A percentile compares a stretch with the other conserved stretches of the same genome.
phyloP scores from a whole-genome alignment of 2,329 filamentous ascomycete genomes.

The Sphaerostilbella broomeana region DNA sequence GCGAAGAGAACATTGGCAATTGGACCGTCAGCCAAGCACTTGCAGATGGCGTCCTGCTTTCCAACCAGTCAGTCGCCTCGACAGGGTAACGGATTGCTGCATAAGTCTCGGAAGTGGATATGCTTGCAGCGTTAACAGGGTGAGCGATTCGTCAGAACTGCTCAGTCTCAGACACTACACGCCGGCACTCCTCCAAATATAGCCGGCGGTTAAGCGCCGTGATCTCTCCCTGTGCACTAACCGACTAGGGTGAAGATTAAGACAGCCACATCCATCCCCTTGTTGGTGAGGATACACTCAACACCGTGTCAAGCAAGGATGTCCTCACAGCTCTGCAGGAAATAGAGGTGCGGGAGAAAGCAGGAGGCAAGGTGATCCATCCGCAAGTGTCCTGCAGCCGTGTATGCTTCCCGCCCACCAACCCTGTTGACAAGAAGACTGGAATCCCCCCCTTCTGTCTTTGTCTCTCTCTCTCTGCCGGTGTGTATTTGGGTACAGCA shows the following conservation, averaged over 20 bases:
- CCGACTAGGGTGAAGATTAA: constrained; percentile 8
- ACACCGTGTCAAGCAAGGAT: constrained; percentile 10
- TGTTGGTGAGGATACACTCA: too few species aligned
- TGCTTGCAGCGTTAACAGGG: constrained; percentile 2
- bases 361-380: constrained; percentile 1
- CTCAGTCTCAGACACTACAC: neutral
- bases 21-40: constrained; percentile 11
- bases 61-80: constrained; percentile 10
- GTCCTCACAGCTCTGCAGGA: constrained; percentile 9
- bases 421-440: too few species aligned
- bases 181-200: constrained; percentile 22
- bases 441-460: constrained; percentile 5
- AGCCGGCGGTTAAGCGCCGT: constrained; percentile 25
- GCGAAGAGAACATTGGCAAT: constrained; percentile 15
- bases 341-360: neutral
- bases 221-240: constrained; percentile 15
- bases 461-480: neutral
- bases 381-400: constrained; percentile 1
- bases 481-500: neutral
- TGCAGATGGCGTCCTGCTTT: constrained; percentile 11
- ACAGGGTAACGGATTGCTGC: constrained; percentile 8
- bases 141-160: constrained; percentile 6
- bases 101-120: constrained; percentile 8
- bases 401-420: too few species aligned
- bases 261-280: too few species aligned